Base-by-base conservation (phyloP, 2,329 filamentous ascomycete species). In the Huntiella omanensis region DNA sequence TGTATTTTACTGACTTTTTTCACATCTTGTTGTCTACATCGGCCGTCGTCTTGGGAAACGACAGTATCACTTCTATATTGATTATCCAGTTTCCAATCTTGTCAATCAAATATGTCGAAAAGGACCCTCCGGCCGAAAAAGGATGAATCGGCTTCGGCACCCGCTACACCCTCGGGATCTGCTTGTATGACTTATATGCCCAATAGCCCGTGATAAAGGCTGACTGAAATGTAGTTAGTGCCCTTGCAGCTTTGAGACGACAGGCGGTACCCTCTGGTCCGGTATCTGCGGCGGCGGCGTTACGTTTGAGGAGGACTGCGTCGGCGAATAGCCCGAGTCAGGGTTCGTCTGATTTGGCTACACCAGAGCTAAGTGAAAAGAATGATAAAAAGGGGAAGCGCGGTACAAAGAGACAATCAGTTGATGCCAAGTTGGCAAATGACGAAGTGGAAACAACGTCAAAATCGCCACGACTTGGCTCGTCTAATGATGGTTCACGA, bases 141-240 rank as follows among this genome's bases (percentile, higher is more conserved):
- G 46, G 45, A 41, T 43, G 22, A 48, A 34, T 39, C 46, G 11
- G 15, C 17, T 43, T 13, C 47, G 6, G 13, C 12, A 17, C 15
- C 32, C 41, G 35, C 33, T n/a, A 37, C 36, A 32, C 16, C 35
- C 22, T 28, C 41, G 16, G 45, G 40, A 12, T 50, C 48, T 33
- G 45, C 45, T 19, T 50, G 48, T 50, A 47, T 39, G 48, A 45
- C 7, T 2, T 34, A 15, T 13, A 36, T 22, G 12, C 12, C 15
- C 2, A 10, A 28, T 28, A 28, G 22, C 7, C 22, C 7, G 22
- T 28, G 8, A 28, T 10, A 28, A 28, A 43, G 8, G 13, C 40
- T 43, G 32, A 43, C 11, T 40, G 19, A 38, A 34, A 10, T 37
- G 22, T 34, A 50, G 48, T 50, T 28, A 50, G 45, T 43, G 48